phyloP scores from a whole-genome alignment of 2,329 filamentous ascomycete species.

The Ascosphaera acerosa region DNA sequence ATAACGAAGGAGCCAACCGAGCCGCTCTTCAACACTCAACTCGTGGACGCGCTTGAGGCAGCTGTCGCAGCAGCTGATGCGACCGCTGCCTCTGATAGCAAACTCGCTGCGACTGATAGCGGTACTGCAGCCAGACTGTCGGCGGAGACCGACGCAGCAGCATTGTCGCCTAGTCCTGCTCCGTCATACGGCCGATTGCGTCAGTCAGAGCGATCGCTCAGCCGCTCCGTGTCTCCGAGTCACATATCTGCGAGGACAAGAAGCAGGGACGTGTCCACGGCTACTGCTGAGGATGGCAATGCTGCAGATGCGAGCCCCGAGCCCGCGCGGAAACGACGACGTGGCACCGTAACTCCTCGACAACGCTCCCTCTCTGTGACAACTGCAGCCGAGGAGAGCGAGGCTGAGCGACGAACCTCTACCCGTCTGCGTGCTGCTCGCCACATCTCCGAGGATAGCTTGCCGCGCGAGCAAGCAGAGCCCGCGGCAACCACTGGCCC shows the following conservation, averaged over 20 bases:
- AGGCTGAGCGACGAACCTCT: constrained; percentile 4
- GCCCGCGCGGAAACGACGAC: constrained; percentile 4
- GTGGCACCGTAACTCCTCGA: constrained; percentile 12
- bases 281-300: constrained; percentile 13
- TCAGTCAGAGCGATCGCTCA: constrained; percentile 10
- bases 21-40: constrained; percentile 8
- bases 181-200: constrained; percentile 6
- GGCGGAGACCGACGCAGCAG: constrained; percentile 1
- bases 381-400: constrained; percentile 11
- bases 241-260: constrained; percentile 14
- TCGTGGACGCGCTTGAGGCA: background rate
- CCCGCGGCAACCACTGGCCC: constrained; percentile 9
- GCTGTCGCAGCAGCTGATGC: background rate
- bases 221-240: constrained; percentile 6
- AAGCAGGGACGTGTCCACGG: constrained; percentile 14
- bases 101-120: background rate
- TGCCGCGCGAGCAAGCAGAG: constrained; percentile 10
- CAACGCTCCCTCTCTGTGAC: constrained; percentile 14
- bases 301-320: constrained; percentile 5
- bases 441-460: constrained; percentile 1
- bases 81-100: constrained; percentile 1
- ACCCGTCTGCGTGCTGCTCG: constrained; percentile 2
- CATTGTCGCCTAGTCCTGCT: constrained; percentile 3
- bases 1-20: constrained; percentile 20
- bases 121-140: constrained; percentile 7